Evolutionary conservation across 768 basidiomycete genomes (phyloP).

Genomic region (Rhodotorula paludigena): DNA sequence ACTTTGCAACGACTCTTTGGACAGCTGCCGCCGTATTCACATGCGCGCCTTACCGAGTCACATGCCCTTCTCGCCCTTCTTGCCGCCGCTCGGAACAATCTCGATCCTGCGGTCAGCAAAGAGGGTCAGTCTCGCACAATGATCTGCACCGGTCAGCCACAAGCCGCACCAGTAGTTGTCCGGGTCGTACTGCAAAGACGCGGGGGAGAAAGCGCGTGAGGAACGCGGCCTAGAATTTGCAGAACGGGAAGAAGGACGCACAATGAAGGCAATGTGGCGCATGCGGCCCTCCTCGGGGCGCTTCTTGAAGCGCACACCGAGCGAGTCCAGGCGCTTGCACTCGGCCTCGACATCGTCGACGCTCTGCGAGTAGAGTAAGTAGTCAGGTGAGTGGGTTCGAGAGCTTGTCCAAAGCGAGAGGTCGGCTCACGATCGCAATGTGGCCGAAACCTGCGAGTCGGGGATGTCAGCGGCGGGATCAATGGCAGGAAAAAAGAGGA

Average conservation of each 20-base stretch:
- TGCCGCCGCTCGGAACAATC: slow-evolving; percentile 11
- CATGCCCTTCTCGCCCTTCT: slow-evolving; percentile 7
- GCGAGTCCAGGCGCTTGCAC: slow-evolving; percentile 74
- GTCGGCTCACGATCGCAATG: slow-evolving; percentile 80
- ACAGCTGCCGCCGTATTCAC: too few relatives aligned
- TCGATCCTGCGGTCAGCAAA: slow-evolving; percentile 1
- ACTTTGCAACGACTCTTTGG: too few relatives aligned
- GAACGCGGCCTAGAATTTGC: not conserved
- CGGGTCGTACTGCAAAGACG: not conserved
- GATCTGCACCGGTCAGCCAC: too few relatives aligned
- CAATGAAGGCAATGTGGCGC: slow-evolving; percentile 32
- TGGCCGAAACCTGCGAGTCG: slow-evolving; percentile 64
- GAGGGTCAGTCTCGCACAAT: not conserved
- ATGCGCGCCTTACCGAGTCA: not conserved
- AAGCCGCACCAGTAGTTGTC: not conserved
- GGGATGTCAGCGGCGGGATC: not conserved
- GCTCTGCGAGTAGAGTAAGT: too few relatives aligned
- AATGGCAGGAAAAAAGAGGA: not conserved
- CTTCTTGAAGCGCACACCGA: slow-evolving; percentile 84
- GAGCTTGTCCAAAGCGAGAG: too few relatives aligned
- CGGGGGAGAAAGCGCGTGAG: not conserved
- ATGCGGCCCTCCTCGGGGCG: slow-evolving; percentile 52
- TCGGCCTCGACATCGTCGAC: slow-evolving; percentile 74
- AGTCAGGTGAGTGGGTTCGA: too few relatives aligned
- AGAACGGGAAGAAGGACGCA: not conserved